phyloP scores from a whole-genome alignment of 1,139 yeast genomes.

The Kazachstania sp. region DNA sequence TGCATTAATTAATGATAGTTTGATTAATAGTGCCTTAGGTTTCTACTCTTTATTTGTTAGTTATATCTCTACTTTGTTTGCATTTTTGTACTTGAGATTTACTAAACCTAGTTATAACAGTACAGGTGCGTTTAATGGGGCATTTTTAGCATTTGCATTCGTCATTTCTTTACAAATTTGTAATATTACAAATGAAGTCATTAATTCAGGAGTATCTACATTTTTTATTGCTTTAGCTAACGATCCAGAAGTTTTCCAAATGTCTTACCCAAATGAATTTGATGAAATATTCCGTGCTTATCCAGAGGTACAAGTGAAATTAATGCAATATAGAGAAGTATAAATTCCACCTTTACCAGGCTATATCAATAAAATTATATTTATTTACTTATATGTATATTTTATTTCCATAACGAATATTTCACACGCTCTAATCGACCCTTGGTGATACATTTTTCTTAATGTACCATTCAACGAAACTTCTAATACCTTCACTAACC shows the following conservation, averaged over 20 bases:
- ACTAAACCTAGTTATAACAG: conserved; percentile 67
- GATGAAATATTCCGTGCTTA: conserved; percentile 63
- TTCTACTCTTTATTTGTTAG: conserved; percentile 67
- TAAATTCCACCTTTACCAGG: conserved; percentile 4
- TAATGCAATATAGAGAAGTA: conserved; percentile 30
- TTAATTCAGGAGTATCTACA: conserved; percentile 75
- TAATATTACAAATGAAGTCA: conserved; percentile 62
- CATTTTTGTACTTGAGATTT: conserved; percentile 61
- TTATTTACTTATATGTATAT: background rate
- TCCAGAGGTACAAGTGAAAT: conserved; percentile 62
- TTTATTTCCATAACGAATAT: background rate
- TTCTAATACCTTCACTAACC: conserved; percentile 60
- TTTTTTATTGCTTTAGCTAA: conserved; percentile 81
- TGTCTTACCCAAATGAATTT: conserved; percentile 68
- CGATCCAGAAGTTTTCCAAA: conserved; percentile 78
- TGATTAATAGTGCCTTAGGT: conserved; percentile 67
- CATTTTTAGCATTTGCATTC: conserved; percentile 70
- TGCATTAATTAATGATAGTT: conserved; percentile 76
- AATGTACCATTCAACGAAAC: conserved; percentile 74
- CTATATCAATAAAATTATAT: background rate
- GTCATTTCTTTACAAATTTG: conserved; percentile 71
- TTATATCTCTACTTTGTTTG: conserved; percentile 57
- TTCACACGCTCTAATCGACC: conserved; percentile 15
- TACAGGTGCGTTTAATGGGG: conserved; percentile 61
- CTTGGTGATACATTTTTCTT: conserved; percentile 65